A percentile compares a stretch with the other conserved stretches of the same genome.
Evolutionary conservation across 345 rosid species (phyloP).

Genomic region (Clarkia xantiana): DNA sequence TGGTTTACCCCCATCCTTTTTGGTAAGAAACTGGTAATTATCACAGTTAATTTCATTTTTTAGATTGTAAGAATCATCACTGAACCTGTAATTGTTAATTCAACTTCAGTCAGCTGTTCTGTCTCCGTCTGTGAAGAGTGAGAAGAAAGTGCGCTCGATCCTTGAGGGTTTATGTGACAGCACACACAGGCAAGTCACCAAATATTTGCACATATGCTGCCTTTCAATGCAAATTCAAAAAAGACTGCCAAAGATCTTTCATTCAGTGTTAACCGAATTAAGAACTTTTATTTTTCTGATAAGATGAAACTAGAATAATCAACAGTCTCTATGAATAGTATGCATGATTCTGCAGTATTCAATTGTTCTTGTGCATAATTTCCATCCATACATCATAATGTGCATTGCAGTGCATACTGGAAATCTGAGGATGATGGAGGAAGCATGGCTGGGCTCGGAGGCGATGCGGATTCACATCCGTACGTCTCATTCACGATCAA

Average conservation of each 20-base stretch:
- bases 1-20: conserved; percentile 89
- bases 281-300: no score
- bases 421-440: conserved; percentile 79
- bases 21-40: conserved; percentile 35
- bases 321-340: no score
- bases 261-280: no score
- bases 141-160: conserved; percentile 88
- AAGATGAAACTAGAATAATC: no score
- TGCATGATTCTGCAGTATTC: no score
- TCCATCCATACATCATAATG: no score
- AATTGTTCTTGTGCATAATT: no score
- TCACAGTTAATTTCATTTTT: conserved; percentile 1
- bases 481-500: conserved; percentile 94
- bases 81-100: conserved; percentile 10
- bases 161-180: conserved; percentile 68
- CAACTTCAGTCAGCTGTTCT: conserved; percentile 69
- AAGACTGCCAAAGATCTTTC: no score
- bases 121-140: conserved; percentile 64
- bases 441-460: conserved; percentile 64
- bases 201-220: not conserved
- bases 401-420: conserved; percentile 68
- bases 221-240: no score
- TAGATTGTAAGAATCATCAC: not conserved
- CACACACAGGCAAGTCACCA: conserved; percentile 58
- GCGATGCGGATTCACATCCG: conserved; percentile 64